A percentile compares a stretch with the other conserved stretches of the same genome.
phyloP scores from a whole-genome alignment of 176 grass and related monocot genomes.

The Oryza glumipatula region DNA sequence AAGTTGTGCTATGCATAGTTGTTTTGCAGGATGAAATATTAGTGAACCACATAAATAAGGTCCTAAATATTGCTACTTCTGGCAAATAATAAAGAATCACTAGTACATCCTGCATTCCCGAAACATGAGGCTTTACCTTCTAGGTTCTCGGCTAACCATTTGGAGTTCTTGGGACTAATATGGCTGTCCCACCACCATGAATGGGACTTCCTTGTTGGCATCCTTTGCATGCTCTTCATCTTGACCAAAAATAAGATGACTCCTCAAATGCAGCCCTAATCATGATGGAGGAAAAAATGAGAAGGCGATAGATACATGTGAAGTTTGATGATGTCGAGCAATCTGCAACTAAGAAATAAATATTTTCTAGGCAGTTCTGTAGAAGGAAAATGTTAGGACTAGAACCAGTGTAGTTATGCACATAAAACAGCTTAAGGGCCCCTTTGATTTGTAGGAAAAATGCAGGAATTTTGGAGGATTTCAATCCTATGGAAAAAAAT shows the following conservation, averaged over 20 bases:
- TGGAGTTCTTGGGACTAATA: constrained; percentile 84
- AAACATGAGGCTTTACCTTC: constrained; percentile 54
- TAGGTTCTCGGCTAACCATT: constrained; percentile 94
- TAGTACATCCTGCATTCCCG: neutral
- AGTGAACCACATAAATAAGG: neutral
- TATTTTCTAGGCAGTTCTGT: neutral
- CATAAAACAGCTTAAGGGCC: neutral
- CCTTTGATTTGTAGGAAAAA: too few species aligned
- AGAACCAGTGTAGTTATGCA: constrained; percentile 10
- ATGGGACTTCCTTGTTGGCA: constrained; percentile 77
- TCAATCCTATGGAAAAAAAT: too few species aligned
- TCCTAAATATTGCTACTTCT: constrained; percentile 7
- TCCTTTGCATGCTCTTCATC: constrained; percentile 79
- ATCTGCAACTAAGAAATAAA: neutral
- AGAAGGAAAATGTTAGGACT: neutral
- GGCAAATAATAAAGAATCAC: neutral
- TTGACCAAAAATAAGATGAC: constrained; percentile 30
- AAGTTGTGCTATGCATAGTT: constrained; percentile 21
- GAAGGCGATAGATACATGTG: neutral
- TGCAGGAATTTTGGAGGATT: too few species aligned
- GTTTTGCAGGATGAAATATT: constrained; percentile 5
- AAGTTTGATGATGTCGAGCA: neutral
- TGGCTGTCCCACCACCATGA: constrained; percentile 99
- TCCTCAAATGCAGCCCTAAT: constrained; percentile 30
- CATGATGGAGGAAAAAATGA: constrained; percentile 33